Evolutionary conservation across 192 early-diverging fungal species (phyloP), one percentile per base, ranked within the genome.

Genomic region (Chytriomyces confervae): DNA sequence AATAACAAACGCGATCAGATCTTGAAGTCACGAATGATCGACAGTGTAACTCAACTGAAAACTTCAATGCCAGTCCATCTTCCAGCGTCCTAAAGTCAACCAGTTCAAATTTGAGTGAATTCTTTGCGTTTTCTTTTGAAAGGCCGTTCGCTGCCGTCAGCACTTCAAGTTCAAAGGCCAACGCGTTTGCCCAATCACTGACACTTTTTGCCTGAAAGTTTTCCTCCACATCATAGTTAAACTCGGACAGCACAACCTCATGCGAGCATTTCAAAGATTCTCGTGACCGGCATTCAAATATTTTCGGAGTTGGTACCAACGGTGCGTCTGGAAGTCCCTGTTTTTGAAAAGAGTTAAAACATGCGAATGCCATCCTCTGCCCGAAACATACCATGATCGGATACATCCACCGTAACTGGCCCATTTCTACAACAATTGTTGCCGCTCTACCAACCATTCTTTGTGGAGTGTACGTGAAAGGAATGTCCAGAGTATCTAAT

Each of bases 401-500:
- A 74, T 79, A 88, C 10, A 85, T 77, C 87, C 87, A 89, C 36
- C 44, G 49, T 61, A 84, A 45, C 69, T 77, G 36, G 10, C 72
- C 70, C 78, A 86, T 80, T 69, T 84, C 81, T 3, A 89, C 84
- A 24, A 80, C 48, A 61, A 89, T 73, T 16, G 57, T 80, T 18
- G 81, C 83, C 5, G 75, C 66, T 5, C 69, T 43, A 16, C 80
- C 76, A 24, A 46, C 27, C 87, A 89, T 89, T 29, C 27, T 50
- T 50, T 47, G 62, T 5, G 87, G 85, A 48, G 70, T 67, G 69
- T 80, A 89, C 44, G 76, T 69, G 36, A 87, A 83, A 24, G 84
- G 87, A 62, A 89, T 84, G 20, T 77, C 79, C n/a, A 85, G 43
- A 9, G 66, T 79, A 46, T 87, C 86, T 50, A 87, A 51, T 8